Evolutionary conservation across 1,284 basidiomycete genomes (phyloP).

Genomic region (Austropuccinia psidii): DNA sequence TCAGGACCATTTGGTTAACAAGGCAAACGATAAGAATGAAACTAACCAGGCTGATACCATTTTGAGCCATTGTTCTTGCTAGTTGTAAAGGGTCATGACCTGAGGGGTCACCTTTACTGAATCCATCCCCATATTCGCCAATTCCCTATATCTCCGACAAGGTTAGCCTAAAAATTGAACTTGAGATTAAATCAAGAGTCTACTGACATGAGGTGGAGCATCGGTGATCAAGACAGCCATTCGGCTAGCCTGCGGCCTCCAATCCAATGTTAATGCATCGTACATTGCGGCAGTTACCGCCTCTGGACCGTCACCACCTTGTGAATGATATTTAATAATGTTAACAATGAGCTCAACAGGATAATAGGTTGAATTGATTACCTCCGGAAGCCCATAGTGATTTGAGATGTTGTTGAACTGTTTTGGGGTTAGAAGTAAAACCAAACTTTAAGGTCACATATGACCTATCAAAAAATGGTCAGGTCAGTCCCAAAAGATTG

Average conservation of each 20-base stretch:
- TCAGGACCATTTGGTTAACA: background rate
- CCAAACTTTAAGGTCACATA: conserved; percentile 27
- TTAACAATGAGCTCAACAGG: background rate
- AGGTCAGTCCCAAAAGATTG: background rate
- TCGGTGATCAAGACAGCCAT: conserved; percentile 62
- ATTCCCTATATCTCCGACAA: conserved; percentile 9
- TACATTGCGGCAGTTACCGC: conserved; percentile 90
- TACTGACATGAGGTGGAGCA: conserved; percentile 76
- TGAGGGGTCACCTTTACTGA: conserved; percentile 37
- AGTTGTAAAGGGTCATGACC: conserved; percentile 79
- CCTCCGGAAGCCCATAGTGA: conserved; percentile 31
- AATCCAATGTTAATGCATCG: conserved; percentile 75
- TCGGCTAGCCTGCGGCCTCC: conserved; percentile 80
- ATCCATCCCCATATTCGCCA: conserved; percentile 29
- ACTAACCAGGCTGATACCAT: conserved; percentile 78
- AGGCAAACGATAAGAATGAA: background rate
- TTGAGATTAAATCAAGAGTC: background rate
- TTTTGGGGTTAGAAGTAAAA: conserved; percentile 20
- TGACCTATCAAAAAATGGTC: background rate
- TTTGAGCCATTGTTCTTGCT: conserved; percentile 77
- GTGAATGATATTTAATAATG: background rate
- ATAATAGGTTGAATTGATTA: background rate
- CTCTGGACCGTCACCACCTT: conserved; percentile 88
- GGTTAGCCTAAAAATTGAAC: conserved; percentile 46
- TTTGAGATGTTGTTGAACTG: conserved; percentile 24